Percentiles rank a stretch among this genome's conserved stretches.
These are phyloP conservation scores for Neurospora sp. DNA, from an alignment of 2,329 filamentous ascomycete genomes.

Conservation along the genomic window DNA sequence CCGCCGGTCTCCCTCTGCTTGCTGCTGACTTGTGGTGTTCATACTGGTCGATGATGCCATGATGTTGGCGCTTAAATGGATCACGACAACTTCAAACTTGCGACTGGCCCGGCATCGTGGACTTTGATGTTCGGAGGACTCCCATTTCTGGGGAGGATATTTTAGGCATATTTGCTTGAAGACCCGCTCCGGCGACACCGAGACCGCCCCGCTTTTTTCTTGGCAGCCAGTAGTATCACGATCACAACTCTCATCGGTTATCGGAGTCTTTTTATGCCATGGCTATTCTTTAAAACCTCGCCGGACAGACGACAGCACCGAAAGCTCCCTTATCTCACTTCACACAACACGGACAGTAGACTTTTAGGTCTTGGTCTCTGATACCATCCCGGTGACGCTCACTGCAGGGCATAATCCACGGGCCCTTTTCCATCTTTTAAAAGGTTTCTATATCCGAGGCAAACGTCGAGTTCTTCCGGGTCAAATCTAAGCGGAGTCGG, in stretches of 20 bases:
- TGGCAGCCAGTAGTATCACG: background rate
- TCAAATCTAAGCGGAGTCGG: background rate
- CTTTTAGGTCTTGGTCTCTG: background rate
- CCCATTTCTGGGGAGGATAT: background rate
- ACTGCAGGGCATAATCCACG: background rate
- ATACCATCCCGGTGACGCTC: background rate
- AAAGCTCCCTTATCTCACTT: background rate
- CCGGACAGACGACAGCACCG: background rate
- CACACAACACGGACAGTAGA: background rate
- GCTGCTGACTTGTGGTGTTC: background rate
- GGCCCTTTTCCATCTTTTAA: background rate
- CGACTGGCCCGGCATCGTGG: background rate
- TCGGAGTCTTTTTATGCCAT: background rate
- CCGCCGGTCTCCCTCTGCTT: background rate
- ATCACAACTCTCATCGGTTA: background rate
- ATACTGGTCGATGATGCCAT: background rate
- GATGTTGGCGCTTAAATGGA: background rate
- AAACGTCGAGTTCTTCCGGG: background rate
- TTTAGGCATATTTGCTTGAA: background rate
- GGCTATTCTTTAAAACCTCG: background rate
- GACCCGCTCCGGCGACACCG: background rate
- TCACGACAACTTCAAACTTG: background rate
- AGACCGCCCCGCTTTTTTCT: background rate
- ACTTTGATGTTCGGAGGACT: background rate
- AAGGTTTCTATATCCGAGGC: background rate